phyloP scores from a whole-genome alignment of 345 rosid species.

The Populus deltoides region DNA sequence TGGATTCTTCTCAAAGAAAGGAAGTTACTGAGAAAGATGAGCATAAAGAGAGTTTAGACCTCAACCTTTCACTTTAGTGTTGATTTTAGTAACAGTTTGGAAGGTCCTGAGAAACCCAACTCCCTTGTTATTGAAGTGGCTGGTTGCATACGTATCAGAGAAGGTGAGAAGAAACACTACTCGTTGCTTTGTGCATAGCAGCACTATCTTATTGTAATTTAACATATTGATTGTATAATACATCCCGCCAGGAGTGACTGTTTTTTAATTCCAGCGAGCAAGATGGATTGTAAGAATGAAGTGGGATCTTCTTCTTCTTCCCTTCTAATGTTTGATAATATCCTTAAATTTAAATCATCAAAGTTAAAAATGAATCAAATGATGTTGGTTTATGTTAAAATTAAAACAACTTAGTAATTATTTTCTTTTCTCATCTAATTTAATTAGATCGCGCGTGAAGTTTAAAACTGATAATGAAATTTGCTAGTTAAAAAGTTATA shows the following conservation, averaged over 20 bases:
- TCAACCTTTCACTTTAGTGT: constrained; percentile 37
- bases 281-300: background rate
- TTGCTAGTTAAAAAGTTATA: background rate
- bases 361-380: no score
- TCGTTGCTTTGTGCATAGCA: background rate
- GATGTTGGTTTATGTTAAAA: no score
- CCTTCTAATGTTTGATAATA: no score
- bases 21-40: constrained; percentile 11
- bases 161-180: background rate
- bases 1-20: constrained; percentile 10
- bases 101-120: background rate
- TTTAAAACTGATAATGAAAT: background rate
- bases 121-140: background rate
- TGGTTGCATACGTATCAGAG: background rate
- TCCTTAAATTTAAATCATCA: background rate
- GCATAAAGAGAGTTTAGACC: constrained; percentile 22
- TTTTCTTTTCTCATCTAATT: no score
- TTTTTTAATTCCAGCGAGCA: background rate
- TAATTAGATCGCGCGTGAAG: no score
- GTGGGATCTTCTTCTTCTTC: no score
- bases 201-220: background rate
- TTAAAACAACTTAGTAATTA: no score
- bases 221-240: background rate
- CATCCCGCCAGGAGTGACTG: background rate
- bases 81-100: background rate